phyloP scores from a whole-genome alignment of 306 rosid genomes.

The Vigna radiata region DNA sequence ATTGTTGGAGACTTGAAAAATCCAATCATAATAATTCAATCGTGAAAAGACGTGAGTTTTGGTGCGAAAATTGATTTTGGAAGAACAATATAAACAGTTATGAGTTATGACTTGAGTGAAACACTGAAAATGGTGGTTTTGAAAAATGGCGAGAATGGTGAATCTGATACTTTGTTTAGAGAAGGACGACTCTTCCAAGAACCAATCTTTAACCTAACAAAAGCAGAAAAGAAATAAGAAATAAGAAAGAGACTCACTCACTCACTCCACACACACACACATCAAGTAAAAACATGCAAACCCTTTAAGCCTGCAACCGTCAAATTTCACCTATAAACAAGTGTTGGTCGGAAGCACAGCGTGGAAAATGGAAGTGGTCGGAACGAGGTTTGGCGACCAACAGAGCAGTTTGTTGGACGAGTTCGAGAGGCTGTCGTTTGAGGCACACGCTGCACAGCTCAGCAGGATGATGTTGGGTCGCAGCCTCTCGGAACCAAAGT shows the following conservation, averaged over 20 bases:
- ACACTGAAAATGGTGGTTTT: conserved; percentile 4
- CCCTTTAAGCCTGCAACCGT: conserved; percentile 48
- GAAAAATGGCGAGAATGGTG: background rate
- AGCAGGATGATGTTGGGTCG: conserved; percentile 62
- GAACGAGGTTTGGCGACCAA: conserved; percentile 75
- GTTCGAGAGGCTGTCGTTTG: conserved; percentile 71
- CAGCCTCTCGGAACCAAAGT: conserved; percentile 62
- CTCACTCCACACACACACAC: no score
- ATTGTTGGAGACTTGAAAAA: no score
- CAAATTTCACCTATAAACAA: background rate
- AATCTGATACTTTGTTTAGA: conserved; percentile 47
- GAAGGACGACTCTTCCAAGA: conserved; percentile 41
- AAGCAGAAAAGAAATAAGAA: background rate
- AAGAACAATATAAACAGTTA: background rate
- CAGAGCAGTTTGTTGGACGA: conserved; percentile 73
- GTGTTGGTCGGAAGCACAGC: background rate
- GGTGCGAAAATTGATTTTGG: background rate
- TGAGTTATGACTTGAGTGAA: conserved; percentile 7
- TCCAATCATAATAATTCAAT: no score
- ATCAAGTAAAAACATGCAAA: conserved; percentile 2
- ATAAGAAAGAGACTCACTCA: background rate
- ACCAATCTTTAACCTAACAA: conserved; percentile 38
- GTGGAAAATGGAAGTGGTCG: conserved; percentile 34
- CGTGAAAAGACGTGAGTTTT: background rate
- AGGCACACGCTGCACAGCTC: conserved; percentile 68